A percentile compares a stretch with the other conserved stretches of the same genome.
Conservation (phyloP, 176 grass and related monocot genomes). For the Miscanthus lutarioriparius region DNA sequence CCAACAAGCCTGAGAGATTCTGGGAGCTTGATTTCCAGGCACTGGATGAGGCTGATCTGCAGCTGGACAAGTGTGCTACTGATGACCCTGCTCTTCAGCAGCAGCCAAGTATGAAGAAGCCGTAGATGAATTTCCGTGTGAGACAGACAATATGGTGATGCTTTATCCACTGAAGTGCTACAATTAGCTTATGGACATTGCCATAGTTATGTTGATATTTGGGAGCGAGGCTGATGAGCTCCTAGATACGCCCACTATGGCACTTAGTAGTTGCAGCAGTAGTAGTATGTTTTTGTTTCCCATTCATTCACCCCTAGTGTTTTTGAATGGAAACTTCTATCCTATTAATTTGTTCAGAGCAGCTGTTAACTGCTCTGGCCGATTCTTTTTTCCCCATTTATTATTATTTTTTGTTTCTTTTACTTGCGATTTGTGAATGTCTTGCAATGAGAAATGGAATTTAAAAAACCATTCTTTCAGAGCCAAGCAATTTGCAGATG, state of each 20-base stretch:
- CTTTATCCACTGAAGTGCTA: constrained; percentile 35
- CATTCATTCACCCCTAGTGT: constrained; percentile 31
- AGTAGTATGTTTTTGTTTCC: constrained; percentile 26
- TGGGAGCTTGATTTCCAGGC: constrained; percentile 61
- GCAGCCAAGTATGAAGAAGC: constrained; percentile 38
- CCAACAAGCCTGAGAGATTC: constrained; percentile 29
- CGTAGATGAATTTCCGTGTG: constrained; percentile 20
- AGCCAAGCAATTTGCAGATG: background rate
- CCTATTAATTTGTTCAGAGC: constrained; percentile 23
- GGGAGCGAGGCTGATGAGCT: constrained; percentile 8
- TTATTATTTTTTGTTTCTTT: background rate
- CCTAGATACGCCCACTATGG: constrained; percentile 29
- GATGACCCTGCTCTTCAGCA: constrained; percentile 27
- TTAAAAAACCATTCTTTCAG: background rate
- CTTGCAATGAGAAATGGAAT: no score
- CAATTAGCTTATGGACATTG: constrained; percentile 20
- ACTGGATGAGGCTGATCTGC: constrained; percentile 37
- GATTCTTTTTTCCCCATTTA: constrained; percentile 20
- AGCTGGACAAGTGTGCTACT: constrained; percentile 46
- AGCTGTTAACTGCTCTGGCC: background rate
- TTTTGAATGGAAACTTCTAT: constrained; percentile 43
- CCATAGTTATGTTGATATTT: constrained; percentile 46
- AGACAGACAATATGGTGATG: constrained; percentile 1
- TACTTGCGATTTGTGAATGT: background rate
- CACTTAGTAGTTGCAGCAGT: background rate